Percentiles rank a stretch among this genome's conserved stretches.
Evolutionary conservation across 768 basidiomycete genomes (phyloP).

Genomic region (Sporobolomyces phaffii): DNA sequence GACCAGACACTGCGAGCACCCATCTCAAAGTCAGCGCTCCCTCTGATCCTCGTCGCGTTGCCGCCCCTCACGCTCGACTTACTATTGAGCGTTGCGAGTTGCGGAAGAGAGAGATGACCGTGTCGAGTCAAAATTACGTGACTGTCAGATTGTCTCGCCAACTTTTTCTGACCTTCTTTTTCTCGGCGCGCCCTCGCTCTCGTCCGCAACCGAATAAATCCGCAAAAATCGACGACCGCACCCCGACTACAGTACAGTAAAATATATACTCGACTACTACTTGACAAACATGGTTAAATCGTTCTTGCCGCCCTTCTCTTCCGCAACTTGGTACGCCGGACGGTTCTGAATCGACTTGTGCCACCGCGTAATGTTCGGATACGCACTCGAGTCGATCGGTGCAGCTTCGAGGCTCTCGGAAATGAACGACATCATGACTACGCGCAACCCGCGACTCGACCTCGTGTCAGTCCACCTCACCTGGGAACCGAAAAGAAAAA

Average conservation of each 20-base stretch:
- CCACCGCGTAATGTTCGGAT: slow-evolving; percentile 24
- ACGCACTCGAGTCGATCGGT: neutral
- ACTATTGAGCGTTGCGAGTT: neutral
- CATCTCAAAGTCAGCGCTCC: neutral
- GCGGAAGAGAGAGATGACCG: neutral
- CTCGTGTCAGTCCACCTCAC: no score
- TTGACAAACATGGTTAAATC: slow-evolving; percentile 17
- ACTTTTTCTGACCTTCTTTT: no score
- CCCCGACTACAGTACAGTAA: no score
- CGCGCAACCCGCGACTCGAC: no score
- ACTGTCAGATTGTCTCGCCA: neutral
- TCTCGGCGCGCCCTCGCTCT: no score
- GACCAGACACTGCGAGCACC: neutral
- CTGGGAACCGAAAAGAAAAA: neutral
- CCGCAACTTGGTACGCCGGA: slow-evolving; percentile 12
- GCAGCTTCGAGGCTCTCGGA: slow-evolving; percentile 19
- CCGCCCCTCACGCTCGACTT: neutral
- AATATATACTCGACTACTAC: neutral
- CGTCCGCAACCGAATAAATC: neutral
- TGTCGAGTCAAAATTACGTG: neutral
- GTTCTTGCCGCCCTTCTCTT: slow-evolving; percentile 21
- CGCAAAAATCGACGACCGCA: no score
- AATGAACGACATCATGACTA: slow-evolving; percentile 33
- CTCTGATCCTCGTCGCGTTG: neutral
- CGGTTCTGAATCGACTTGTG: slow-evolving; percentile 9